Evolutionary conservation across 2,329 filamentous ascomycete species (phyloP).

Genomic region (Apiospora marii): DNA sequence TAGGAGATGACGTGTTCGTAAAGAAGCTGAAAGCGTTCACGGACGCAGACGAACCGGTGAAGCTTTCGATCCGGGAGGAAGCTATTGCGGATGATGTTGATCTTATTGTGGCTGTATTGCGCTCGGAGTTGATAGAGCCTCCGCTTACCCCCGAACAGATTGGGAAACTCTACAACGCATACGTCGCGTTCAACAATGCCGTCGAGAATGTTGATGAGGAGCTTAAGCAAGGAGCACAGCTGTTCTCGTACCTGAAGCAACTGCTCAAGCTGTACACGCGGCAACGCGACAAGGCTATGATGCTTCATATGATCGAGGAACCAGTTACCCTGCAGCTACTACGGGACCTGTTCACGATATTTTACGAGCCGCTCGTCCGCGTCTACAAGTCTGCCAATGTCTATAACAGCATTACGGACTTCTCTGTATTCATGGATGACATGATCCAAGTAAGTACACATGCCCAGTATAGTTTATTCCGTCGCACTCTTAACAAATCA

Average conservation of each 20-base stretch:
- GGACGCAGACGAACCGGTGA: conserved; percentile 76
- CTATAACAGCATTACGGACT: conserved; percentile 96
- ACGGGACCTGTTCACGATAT: conserved; percentile 96
- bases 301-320: conserved; percentile 94
- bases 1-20: conserved; percentile 81
- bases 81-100: conserved; percentile 79
- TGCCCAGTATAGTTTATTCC: conserved; percentile 29
- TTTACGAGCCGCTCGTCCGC: conserved; percentile 95
- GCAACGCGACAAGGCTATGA: conserved; percentile 95
- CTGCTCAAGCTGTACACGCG: conserved; percentile 90
- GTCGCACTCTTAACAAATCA: conserved; percentile 21
- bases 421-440: conserved; percentile 91
- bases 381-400: conserved; percentile 99
- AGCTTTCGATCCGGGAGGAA: conserved; percentile 76
- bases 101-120: conserved; percentile 82
- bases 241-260: conserved; percentile 95
- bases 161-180: conserved; percentile 88
- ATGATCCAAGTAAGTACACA: conserved; percentile 73
- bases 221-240: conserved; percentile 85
- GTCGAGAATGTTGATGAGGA: conserved; percentile 91
- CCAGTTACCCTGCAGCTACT: conserved; percentile 97
- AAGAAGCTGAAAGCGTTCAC: conserved; percentile 84
- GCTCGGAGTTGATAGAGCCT: conserved; percentile 79
- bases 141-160: conserved; percentile 78
- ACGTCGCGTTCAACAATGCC: conserved; percentile 93